Evolutionary conservation across 495 filamentous ascomycete genomes (phyloP), one percentile per base, ranked within the genome.

Genomic region (Penicillium egyptiacum): DNA sequence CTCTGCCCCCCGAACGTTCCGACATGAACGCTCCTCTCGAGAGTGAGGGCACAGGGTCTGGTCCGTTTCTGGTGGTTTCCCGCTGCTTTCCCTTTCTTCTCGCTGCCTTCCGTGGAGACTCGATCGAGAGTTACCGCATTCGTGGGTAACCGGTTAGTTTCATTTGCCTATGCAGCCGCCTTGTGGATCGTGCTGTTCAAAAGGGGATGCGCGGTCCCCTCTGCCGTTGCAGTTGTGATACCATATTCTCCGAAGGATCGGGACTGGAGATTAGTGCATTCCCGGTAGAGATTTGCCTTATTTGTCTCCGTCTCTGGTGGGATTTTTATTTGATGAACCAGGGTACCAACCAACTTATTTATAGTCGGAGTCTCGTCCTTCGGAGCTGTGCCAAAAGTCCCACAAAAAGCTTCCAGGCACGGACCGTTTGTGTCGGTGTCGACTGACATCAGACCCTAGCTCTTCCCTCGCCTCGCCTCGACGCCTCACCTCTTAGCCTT

Each of bases 1-100:
- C 28, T 53, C 43, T 26, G 33, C 26, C 19, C 56, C 62, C 62
- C 59, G 63, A 64, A 52, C 37, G 49, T 64, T 66, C 63, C 66
- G 66, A 57, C 30, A 31, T 40, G 56, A 61, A 61, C 48, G 28
- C 26, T 65, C 31, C 52, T 53, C 53, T 22, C 37, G 28, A 61
- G 28, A 16, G 19, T 52, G 50, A 53, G 50, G 22, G 22, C 26
- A n/a, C 35, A 55, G 22, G 19, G 35, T 48, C 46, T 54, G 48
- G 50, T 37, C 53, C 50, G 39, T 11, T 25, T 25, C 35, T 42
- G 17, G 33, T 35, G 12, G 10, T 16, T 25, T 33, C 35, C 35
- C 35, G 33, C 20, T 39, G 14, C 30, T 57, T 39, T 5, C 16
- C 9, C 25, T 43, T 57, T 43, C 28, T 51, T 22, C 37, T 4